These are phyloP conservation scores for Penicillium hesseltinei DNA, from an alignment of 2,329 filamentous ascomycete species.

Conservation along the genomic window DNA sequence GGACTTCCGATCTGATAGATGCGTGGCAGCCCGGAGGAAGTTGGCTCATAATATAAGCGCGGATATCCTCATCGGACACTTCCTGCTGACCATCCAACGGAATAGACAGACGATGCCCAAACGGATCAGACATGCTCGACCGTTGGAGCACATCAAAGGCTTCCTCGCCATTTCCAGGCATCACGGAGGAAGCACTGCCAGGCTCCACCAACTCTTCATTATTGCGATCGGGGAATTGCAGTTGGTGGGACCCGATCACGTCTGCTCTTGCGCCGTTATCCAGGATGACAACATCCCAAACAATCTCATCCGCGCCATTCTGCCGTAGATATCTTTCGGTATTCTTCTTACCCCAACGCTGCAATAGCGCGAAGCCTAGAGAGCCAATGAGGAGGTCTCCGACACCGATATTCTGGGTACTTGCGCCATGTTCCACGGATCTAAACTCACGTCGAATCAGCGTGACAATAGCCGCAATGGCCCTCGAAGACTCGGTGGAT, in stretches of 20 bases:
- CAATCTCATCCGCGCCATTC: conserved; percentile 43
- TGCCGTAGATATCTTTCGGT: conserved; percentile 43
- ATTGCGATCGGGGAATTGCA: conserved; percentile 32
- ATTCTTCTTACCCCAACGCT: conserved; percentile 47
- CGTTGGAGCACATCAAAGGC: conserved; percentile 41
- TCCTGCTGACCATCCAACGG: conserved; percentile 39
- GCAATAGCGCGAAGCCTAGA: conserved; percentile 47
- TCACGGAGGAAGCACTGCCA: conserved; percentile 54
- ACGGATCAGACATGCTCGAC: conserved; percentile 22
- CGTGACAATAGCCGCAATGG: conserved; percentile 49
- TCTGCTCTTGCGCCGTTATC: conserved; percentile 48
- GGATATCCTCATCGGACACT: conserved; percentile 47
- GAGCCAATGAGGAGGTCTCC: conserved; percentile 46
- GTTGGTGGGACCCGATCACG: conserved; percentile 44
- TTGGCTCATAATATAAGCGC: conserved; percentile 49
- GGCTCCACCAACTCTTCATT: conserved; percentile 48
- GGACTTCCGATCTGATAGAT: conserved; percentile 43
- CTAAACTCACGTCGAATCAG: conserved; percentile 47
- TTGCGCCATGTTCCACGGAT: conserved; percentile 32
- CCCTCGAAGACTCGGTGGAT: conserved; percentile 49
- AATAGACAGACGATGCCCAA: conserved; percentile 31
- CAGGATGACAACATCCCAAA: conserved; percentile 51
- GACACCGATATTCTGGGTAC: conserved; percentile 42
- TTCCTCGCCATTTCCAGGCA: conserved; percentile 38
- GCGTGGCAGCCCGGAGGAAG: conserved; percentile 44